phyloP scores from a whole-genome alignment of 345 rosid genomes.

The Eucalyptus caleyi region DNA sequence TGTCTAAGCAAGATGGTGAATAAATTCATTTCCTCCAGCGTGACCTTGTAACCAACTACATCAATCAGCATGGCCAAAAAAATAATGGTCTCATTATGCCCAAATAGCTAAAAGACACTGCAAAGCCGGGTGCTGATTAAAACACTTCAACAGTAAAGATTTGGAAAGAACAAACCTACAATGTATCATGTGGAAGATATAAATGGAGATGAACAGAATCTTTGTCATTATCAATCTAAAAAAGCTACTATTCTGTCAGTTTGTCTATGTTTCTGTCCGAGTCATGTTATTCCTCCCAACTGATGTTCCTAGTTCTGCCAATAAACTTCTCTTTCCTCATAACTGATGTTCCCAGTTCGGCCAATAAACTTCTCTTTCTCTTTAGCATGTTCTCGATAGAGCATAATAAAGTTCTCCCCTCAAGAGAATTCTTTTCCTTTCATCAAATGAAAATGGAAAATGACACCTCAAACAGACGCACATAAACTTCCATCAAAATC shows the following conservation, averaged over 20 bases:
- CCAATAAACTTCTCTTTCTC: not conserved
- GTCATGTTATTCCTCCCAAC: not conserved
- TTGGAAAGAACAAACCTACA: not conserved
- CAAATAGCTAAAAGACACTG: not conserved
- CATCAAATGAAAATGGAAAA: not conserved
- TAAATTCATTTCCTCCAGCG: not conserved
- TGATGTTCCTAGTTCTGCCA: not conserved
- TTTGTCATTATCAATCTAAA: not conserved
- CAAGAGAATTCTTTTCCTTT: not conserved
- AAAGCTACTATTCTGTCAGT: not conserved
- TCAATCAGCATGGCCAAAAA: not conserved
- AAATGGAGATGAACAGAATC: not conserved
- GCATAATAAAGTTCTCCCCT: not conserved
- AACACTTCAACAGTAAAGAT: not conserved
- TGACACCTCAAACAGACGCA: not conserved
- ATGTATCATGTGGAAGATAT: not conserved
- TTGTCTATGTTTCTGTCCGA: not conserved
- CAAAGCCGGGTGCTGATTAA: not conserved
- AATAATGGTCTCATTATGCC: not conserved
- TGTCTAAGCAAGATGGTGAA: not conserved
- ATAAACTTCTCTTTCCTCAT: not conserved
- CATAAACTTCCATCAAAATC: not conserved
- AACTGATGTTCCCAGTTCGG: not conserved
- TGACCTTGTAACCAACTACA: not conserved
- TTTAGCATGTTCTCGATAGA: not conserved